Base-by-base conservation (phyloP, 306 rosid species). In the Vigna unguiculata region DNA sequence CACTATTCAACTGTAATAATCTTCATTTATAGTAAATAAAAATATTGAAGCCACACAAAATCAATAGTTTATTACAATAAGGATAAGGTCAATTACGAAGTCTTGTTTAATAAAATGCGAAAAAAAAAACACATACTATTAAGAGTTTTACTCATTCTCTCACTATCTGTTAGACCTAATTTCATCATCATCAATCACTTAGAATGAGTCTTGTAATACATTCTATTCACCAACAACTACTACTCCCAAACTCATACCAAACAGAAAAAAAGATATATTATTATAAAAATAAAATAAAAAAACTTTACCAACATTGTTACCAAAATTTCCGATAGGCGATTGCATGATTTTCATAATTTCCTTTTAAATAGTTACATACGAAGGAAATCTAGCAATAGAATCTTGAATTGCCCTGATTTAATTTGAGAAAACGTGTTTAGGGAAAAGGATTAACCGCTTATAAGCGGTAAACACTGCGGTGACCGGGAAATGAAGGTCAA, bases 401-500 rank as follows among this genome's bases (percentile, higher is more conserved):
- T 68, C 82, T 77, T 8, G 12, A 13, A 9, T 69, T 58, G 77
- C 85, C 88, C 86, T 71, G 79, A 89, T 81, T 78, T 59, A 12
- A 80, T 74, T 62, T 46, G 36, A 13, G 64, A 38, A 25, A 54
- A 6, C 17, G 9, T 12, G 46, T 6, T 75, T 45, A 75, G 22
- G 67, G 71, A 15, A 53, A 25, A 7, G 1, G 6, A 7, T 79
- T 46, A 77, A 91, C 96, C 80, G 90, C 77, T 81, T 69, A 77
- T 49, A 81, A 58, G 82, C 90, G 86, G 97, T 91, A 55, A 69
- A 81, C 76, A 73, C 20, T 12, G 20, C 2, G 40, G 78, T 74
- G 25, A 93, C 97, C 89, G 88, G 88, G 16, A 68, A 19, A 55
- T 1, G 34, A 30, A 66, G 78, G 88, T 80, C 11, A 77, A 73